phyloP scores from a whole-genome alignment of 208 protist species.

The Crithidia thermophila region DNA sequence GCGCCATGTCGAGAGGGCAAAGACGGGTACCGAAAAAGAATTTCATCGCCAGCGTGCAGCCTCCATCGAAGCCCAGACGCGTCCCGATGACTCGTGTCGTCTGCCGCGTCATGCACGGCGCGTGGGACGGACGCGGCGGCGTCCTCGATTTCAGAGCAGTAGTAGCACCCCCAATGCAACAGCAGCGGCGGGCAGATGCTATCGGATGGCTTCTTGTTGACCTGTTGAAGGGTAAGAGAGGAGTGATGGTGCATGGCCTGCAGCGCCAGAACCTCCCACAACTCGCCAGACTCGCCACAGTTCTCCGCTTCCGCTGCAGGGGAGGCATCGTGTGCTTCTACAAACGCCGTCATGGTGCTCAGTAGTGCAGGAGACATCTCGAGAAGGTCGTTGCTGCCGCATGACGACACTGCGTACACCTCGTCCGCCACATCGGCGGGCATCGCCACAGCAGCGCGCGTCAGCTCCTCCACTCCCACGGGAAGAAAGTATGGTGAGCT shows the following conservation, averaged over 20 bases:
- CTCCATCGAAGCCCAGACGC: not conserved
- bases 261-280: conserved; percentile 47
- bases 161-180: conserved; percentile 90
- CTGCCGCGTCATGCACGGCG: not conserved
- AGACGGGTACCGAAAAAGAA: conserved; percentile 47
- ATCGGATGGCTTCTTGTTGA: not conserved
- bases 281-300: too few relatives aligned
- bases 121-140: conserved; percentile 62
- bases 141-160: conserved; percentile 69
- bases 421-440: not conserved
- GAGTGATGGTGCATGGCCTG: conserved; percentile 85
- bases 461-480: conserved; percentile 17
- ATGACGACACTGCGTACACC: not conserved
- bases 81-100: not conserved
- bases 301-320: too few relatives aligned
- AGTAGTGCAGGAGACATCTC: not conserved
- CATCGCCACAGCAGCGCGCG: conserved; percentile 1
- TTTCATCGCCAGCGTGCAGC: conserved; percentile 73
- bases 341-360: not conserved
- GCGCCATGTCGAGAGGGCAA: not conserved
- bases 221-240: conserved; percentile 39
- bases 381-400: too few relatives aligned
- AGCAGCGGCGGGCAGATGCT: not conserved
- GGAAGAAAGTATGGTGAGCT: conserved; percentile 12
- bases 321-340: too few relatives aligned